A percentile compares a stretch with the other conserved stretches of the same genome.
These are phyloP conservation scores for Saccharomycopsis synnaedendra DNA, from an alignment of 805 yeast species.

Conservation along the genomic window DNA sequence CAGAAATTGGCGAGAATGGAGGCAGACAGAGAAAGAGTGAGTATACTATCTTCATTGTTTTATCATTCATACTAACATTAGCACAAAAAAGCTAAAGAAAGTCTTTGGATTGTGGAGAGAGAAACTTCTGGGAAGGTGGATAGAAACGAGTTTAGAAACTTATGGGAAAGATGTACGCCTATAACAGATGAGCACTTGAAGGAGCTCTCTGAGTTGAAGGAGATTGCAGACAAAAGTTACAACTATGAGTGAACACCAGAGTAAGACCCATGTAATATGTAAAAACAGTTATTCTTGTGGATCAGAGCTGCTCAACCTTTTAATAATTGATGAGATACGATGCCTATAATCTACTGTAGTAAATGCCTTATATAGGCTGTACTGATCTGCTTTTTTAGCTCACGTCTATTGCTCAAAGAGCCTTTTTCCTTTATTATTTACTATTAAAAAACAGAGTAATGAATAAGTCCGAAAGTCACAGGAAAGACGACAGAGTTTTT, in stretches of 20 bases:
- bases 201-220: conserved; percentile 43
- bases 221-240: conserved; percentile 42
- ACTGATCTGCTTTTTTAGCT: too few relatives aligned
- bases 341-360: too few relatives aligned
- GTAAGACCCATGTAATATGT: too few relatives aligned
- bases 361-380: too few relatives aligned
- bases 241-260: conserved; percentile 12
- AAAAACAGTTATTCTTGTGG: too few relatives aligned
- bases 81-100: conserved; percentile 75
- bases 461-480: too few relatives aligned
- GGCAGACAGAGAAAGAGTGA: conserved; percentile 70
- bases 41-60: conserved; percentile 1
- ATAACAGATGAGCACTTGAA: conserved; percentile 36
- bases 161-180: conserved; percentile 26
- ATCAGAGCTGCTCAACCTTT: too few relatives aligned
- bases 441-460: too few relatives aligned
- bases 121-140: conserved; percentile 27
- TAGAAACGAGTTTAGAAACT: conserved; percentile 37
- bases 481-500: too few relatives aligned
- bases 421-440: too few relatives aligned
- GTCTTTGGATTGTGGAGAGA: conserved; percentile 58
- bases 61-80: conserved; percentile 1
- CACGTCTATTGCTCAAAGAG: too few relatives aligned
- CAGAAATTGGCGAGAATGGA: conserved; percentile 76
- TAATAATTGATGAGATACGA: too few relatives aligned